Conservation (phyloP, 2,329 filamentous ascomycete genomes). For the Pyricularia sp. region DNA sequence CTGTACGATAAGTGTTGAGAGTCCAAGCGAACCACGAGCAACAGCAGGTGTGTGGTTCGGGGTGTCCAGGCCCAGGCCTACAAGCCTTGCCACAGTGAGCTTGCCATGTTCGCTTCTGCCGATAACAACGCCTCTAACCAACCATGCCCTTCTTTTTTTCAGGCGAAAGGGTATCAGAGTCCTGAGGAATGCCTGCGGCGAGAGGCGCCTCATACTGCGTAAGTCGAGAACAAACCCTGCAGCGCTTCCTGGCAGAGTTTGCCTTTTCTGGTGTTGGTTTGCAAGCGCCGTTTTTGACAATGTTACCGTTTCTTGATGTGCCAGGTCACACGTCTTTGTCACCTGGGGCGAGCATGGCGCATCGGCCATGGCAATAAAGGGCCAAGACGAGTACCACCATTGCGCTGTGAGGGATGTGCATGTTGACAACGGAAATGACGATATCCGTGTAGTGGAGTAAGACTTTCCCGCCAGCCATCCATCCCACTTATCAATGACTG, state of each 20-base stretch:
- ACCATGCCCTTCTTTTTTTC: neutral
- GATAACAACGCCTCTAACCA: neutral
- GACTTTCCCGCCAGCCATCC: conserved; percentile 18
- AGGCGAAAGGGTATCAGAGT: conserved; percentile 22
- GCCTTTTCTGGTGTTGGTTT: neutral
- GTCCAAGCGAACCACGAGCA: neutral
- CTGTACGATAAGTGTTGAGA: neutral
- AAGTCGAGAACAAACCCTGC: conserved; percentile 14
- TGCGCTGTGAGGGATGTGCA: conserved; percentile 27
- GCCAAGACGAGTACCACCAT: conserved; percentile 22
- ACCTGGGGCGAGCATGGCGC: conserved; percentile 38
- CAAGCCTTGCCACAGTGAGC: neutral
- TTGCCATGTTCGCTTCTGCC: neutral
- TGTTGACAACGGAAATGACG: conserved; percentile 18
- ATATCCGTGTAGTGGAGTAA: conserved; percentile 49
- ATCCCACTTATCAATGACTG: neutral
- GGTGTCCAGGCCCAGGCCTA: neutral
- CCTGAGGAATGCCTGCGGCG: conserved; percentile 40
- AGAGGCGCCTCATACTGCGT: conserved; percentile 36
- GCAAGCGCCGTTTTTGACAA: neutral
- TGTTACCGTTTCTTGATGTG: neutral
- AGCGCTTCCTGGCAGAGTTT: neutral
- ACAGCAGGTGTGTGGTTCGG: neutral
- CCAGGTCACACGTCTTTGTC: conserved; percentile 28
- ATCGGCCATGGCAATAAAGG: conserved; percentile 29